These are phyloP conservation scores for Pistacia integerrima DNA, from an alignment of 345 rosid genomes.

Conservation along the genomic window DNA sequence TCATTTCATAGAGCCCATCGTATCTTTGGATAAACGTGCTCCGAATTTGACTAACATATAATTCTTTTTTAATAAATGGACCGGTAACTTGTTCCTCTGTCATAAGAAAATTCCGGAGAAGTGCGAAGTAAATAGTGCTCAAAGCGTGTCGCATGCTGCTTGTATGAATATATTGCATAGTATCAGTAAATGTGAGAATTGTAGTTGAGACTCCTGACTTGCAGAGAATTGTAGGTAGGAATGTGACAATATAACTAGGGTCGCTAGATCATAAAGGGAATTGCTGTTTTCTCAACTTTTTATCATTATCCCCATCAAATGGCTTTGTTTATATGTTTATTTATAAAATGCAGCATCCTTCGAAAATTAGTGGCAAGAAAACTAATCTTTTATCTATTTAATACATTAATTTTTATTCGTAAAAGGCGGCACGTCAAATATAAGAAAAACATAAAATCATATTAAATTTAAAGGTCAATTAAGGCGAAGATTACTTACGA, in stretches of 20 bases:
- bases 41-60: background rate
- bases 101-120: too few species aligned
- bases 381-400: background rate
- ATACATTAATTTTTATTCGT: background rate
- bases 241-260: background rate
- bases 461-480: background rate
- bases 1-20: background rate
- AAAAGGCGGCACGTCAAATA: background rate
- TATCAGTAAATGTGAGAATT: background rate
- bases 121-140: background rate
- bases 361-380: background rate
- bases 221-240: slow-evolving; percentile 1
- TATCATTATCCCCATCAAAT: background rate
- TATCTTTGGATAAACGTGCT: background rate
- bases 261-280: too few species aligned
- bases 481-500: background rate
- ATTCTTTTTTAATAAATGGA: too few species aligned
- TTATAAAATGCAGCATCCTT: background rate
- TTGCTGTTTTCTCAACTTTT: background rate
- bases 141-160: background rate
- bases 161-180: background rate
- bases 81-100: too few species aligned
- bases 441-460: background rate
- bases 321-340: background rate
- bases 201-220: slow-evolving; percentile 2